Percentiles rank a stretch among this genome's conserved stretches.
phyloP scores from a whole-genome alignment of 352 stramenopile genomes.

The Phytophthora agathidicida region DNA sequence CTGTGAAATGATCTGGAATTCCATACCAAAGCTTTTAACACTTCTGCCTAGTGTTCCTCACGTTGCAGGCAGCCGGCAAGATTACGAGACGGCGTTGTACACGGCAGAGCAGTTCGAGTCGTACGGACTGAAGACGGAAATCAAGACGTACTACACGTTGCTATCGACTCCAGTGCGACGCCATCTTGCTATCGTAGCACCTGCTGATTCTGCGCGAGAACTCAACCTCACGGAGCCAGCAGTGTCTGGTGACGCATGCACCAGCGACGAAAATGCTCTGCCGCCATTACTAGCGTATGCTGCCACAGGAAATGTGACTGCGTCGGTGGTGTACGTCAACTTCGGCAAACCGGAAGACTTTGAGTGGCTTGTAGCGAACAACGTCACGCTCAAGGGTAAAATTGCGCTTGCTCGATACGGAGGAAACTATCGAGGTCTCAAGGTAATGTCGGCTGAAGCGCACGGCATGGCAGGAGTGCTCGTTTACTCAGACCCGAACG shows the following conservation, averaged over 20 bases:
- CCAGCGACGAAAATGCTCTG: conserved; percentile 47
- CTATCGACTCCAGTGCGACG: conserved; percentile 60
- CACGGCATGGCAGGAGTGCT: conserved; percentile 61
- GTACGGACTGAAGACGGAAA: conserved; percentile 59
- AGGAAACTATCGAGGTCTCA: conserved; percentile 51
- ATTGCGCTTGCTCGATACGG: conserved; percentile 79
- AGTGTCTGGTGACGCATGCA: conserved; percentile 64
- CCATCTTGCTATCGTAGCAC: conserved; percentile 42
- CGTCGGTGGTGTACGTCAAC: conserved; percentile 84
- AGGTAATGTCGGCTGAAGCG: conserved; percentile 67
- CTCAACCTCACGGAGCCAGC: conserved; percentile 57
- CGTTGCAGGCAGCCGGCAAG: conserved; percentile 32
- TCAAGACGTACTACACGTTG: conserved; percentile 64
- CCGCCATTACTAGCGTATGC: conserved; percentile 85
- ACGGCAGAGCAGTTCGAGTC: conserved; percentile 47
- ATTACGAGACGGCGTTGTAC: conserved; percentile 52
- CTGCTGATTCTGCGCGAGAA: conserved; percentile 23
- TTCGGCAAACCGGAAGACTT: conserved; percentile 79
- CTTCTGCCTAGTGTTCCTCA: conserved; percentile 28
- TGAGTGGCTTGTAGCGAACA: conserved; percentile 50
- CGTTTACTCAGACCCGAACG: conserved; percentile 76
- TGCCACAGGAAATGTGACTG: conserved; percentile 63
- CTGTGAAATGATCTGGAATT: no score
- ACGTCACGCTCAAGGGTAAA: conserved; percentile 59
- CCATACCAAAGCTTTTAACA: no score